These are phyloP conservation scores for Hypomyces perniciosus DNA, from an alignment of 2,329 filamentous ascomycete genomes.

Conservation along the genomic window DNA sequence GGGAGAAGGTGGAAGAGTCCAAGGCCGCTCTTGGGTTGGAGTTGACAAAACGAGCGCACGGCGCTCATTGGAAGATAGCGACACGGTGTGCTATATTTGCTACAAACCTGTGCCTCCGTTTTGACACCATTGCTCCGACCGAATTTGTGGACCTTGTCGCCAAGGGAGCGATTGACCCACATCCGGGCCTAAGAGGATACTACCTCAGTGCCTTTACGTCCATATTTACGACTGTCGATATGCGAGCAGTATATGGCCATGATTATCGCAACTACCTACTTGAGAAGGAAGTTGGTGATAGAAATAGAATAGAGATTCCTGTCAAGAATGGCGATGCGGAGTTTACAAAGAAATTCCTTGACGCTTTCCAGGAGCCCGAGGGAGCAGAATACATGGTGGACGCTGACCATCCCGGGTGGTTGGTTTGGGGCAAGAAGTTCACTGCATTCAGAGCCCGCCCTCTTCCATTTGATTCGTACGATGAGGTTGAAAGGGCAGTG, in stretches of 20 bases:
- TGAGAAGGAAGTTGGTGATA: slow-evolving; percentile 65
- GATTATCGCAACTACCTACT: slow-evolving; percentile 81
- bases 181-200: slow-evolving; percentile 75
- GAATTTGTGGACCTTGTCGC: slow-evolving; percentile 79
- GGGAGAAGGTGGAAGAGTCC: slow-evolving; percentile 71
- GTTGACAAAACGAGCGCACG: slow-evolving; percentile 67
- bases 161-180: slow-evolving; percentile 78
- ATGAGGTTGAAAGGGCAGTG: slow-evolving; percentile 68
- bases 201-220: slow-evolving; percentile 73
- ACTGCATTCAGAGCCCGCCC: slow-evolving; percentile 71
- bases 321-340: slow-evolving; percentile 68
- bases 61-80: slow-evolving; percentile 94
- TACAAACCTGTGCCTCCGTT: slow-evolving; percentile 84
- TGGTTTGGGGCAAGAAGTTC: slow-evolving; percentile 89
- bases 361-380: slow-evolving; percentile 64
- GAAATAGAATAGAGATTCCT: slow-evolving; percentile 67
- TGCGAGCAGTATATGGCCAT: slow-evolving; percentile 78
- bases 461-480: slow-evolving; percentile 62
- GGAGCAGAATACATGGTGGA: slow-evolving; percentile 82
- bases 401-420: slow-evolving; percentile 87
- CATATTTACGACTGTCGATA: slow-evolving; percentile 79
- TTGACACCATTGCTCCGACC: slow-evolving; percentile 76
- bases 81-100: slow-evolving; percentile 85
- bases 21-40: slow-evolving; percentile 78
- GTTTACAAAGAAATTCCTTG: slow-evolving; percentile 75